phyloP scores from a whole-genome alignment of 257 asterid genomes.

The Verbascum thapsus region DNA sequence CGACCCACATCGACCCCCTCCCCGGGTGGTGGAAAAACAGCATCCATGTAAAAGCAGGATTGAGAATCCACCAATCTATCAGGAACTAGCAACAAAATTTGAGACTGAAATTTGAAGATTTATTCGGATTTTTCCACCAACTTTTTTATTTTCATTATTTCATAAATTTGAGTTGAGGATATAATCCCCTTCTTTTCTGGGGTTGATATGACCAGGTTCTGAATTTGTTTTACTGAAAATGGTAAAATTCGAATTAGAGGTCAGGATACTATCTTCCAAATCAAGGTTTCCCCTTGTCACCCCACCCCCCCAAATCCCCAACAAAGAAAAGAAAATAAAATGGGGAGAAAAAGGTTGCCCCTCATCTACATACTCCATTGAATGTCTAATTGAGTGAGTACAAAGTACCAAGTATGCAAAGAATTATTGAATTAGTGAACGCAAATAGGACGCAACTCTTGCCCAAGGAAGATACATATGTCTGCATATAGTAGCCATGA shows the following conservation, averaged over 20 bases:
- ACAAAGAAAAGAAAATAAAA: neutral
- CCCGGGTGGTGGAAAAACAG: too few species aligned
- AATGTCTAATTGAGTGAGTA: neutral
- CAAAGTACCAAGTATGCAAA: neutral
- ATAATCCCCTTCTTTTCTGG: neutral
- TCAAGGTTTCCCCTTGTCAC: neutral
- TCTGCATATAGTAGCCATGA: conserved; percentile 9
- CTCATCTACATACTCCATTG: neutral
- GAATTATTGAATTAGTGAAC: conserved; percentile 1
- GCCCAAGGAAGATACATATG: neutral
- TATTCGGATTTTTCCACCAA: neutral
- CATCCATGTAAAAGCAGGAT: conserved; percentile 1
- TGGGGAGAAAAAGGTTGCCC: neutral
- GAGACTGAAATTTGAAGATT: neutral
- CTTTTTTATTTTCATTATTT: neutral
- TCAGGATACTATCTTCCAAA: neutral
- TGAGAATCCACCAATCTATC: neutral
- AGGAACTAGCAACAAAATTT: neutral
- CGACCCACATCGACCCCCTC: too few species aligned
- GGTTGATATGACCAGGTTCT: neutral
- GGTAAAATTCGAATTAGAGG: neutral
- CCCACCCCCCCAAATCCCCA: neutral
- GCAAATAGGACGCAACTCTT: conserved; percentile 14
- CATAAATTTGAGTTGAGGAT: neutral
- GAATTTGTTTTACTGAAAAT: neutral